A percentile compares a stretch with the other conserved stretches of the same genome.
Evolutionary conservation across 129 eudicot genomes (phyloP).

Genomic region (Arctium minus): DNA sequence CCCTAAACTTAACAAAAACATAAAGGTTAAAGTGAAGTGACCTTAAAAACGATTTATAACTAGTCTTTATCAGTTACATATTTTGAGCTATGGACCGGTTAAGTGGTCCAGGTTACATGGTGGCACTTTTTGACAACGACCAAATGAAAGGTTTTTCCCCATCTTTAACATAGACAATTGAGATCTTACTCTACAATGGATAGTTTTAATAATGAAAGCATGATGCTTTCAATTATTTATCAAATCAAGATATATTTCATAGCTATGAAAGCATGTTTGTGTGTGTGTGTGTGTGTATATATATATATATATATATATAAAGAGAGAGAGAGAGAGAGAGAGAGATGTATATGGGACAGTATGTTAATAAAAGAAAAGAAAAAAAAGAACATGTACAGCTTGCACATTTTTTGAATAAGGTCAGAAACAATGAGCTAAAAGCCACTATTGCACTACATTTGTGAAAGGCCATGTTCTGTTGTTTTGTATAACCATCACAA

Average conservation of each 20-base stretch:
- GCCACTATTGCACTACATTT: constrained; percentile 11
- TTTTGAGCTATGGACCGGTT: not conserved
- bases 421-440: constrained; percentile 14
- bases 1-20: not conserved
- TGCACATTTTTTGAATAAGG: constrained; percentile 13
- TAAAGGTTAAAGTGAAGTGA: not conserved
- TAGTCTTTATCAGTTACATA: not conserved
- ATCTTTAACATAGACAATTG: not conserved
- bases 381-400: constrained; percentile 12
- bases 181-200: not conserved
- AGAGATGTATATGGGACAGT: not conserved
- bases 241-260: not conserved
- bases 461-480: constrained; percentile 6
- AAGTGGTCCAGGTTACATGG: not conserved
- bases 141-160: not conserved
- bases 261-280: not conserved
- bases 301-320: not conserved
- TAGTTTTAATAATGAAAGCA: not conserved
- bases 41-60: not conserved
- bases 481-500: constrained; percentile 8
- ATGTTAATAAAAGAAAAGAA: constrained; percentile 4
- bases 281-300: not conserved
- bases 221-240: not conserved
- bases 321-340: not conserved
- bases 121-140: not conserved